phyloP scores from a whole-genome alignment of 345 rosid species.

The Microcos paniculata region DNA sequence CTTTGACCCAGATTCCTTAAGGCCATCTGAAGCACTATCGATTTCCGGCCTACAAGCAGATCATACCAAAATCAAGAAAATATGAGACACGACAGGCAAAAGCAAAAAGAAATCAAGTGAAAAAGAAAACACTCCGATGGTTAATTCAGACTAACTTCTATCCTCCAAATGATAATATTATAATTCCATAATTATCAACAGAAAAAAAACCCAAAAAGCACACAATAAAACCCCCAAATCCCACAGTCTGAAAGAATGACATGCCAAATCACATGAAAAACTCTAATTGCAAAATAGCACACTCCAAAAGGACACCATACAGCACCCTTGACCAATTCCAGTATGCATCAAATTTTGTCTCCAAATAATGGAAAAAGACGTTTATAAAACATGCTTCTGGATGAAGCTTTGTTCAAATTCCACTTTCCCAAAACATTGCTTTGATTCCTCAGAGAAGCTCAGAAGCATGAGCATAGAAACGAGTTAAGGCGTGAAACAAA shows the following conservation, averaged over 20 bases:
- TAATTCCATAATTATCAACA: not conserved
- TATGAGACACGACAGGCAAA: not conserved
- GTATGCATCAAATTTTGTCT: not conserved
- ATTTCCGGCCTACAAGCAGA: constrained; percentile 48
- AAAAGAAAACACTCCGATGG: not conserved
- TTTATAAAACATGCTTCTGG: not conserved
- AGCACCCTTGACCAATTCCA: not conserved
- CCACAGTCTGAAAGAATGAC: not conserved
- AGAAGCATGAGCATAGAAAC: too few relatives aligned
- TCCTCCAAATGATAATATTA: not conserved
- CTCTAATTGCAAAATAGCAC: not conserved
- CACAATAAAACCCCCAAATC: not conserved
- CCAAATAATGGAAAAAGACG: not conserved
- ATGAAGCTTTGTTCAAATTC: too few relatives aligned
- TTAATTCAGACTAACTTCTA: not conserved
- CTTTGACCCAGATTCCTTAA: constrained; percentile 71
- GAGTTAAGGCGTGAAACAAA: too few relatives aligned
- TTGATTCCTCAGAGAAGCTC: too few relatives aligned
- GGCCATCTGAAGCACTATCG: constrained; percentile 67
- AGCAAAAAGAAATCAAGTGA: not conserved
- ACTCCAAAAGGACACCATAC: not conserved
- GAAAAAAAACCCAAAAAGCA: not conserved
- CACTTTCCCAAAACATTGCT: too few relatives aligned
- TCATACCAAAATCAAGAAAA: constrained; percentile 15
- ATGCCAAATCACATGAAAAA: not conserved